Conservation (phyloP, 306 rosid species). For the Medicago ruthenica region DNA sequence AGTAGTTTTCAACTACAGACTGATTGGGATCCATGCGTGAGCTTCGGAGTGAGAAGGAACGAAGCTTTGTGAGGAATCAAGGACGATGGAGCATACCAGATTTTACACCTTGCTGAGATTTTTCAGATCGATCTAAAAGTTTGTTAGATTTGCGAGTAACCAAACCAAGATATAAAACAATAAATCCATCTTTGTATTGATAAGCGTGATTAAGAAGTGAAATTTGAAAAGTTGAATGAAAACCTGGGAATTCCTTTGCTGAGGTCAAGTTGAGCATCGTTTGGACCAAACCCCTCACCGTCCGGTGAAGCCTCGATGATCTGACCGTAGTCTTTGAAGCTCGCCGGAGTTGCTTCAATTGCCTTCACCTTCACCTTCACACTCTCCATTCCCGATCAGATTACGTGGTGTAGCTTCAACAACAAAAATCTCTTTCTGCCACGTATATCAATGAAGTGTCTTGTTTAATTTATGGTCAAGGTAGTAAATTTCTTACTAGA, state of each 20-base stretch:
- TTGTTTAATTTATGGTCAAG: no score
- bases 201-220: not conserved
- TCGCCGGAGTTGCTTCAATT: conserved; percentile 67
- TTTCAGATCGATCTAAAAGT: conserved; percentile 24
- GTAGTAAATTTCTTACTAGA: no score
- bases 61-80: conserved; percentile 27
- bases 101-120: conserved; percentile 23
- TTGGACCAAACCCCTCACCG: conserved; percentile 60
- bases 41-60: conserved; percentile 12
- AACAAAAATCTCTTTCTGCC: no score
- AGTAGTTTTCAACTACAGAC: conserved; percentile 89
- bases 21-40: conserved; percentile 61
- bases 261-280: conserved; percentile 88
- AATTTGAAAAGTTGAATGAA: not conserved
- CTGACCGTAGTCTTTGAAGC: conserved; percentile 73
- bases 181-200: no score
- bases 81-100: conserved; percentile 42
- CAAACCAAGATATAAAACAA: no score
- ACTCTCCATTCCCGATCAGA: conserved; percentile 36
- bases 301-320: conserved; percentile 67
- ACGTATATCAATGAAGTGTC: no score
- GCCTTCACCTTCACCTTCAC: conserved; percentile 56
- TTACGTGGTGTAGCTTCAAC: not conserved
- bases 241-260: conserved; percentile 79
- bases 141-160: not conserved